These are phyloP conservation scores for Radiomyces spectabilis DNA, from an alignment of 192 early-diverging fungal species.

Conservation along the genomic window DNA sequence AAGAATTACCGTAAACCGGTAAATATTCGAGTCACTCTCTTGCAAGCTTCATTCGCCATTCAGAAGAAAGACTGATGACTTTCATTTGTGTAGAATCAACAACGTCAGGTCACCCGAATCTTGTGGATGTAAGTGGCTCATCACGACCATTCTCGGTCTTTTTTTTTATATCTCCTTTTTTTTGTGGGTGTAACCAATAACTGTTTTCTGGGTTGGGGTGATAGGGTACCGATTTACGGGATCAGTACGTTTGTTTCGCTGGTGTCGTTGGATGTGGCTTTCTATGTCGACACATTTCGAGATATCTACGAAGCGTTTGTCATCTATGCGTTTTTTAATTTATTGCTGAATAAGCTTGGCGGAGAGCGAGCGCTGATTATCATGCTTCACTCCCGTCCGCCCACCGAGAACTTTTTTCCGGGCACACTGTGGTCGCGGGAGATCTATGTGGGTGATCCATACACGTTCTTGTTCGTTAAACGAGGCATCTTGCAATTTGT, in stretches of 20 bases:
- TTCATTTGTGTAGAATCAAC: conserved; percentile 28
- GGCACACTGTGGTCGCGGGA: conserved; percentile 62
- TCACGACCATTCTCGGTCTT: not conserved
- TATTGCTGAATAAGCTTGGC: conserved; percentile 81
- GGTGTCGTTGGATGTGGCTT: conserved; percentile 62
- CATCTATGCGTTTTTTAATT: conserved; percentile 88
- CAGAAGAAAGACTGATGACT: not conserved
- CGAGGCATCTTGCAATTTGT: conserved; percentile 93
- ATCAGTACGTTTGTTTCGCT: conserved; percentile 74
- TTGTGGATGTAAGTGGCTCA: conserved; percentile 35
- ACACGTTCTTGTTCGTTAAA: conserved; percentile 79
- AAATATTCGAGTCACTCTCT: conserved; percentile 6
- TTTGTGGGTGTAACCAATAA: too few species aligned
- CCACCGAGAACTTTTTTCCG: conserved; percentile 78
- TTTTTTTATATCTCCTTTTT: not conserved
- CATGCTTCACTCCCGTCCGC: conserved; percentile 69
- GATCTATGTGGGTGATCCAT: conserved; percentile 83
- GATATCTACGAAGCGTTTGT: conserved; percentile 97
- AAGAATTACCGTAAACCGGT: conserved; percentile 56
- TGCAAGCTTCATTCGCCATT: not conserved
- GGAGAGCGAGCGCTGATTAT: conserved; percentile 81
- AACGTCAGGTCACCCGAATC: conserved; percentile 64
- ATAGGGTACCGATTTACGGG: conserved; percentile 83
- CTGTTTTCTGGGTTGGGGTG: too few species aligned
- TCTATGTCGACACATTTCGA: conserved; percentile 84